phyloP scores from a whole-genome alignment of 495 filamentous ascomycete genomes.

The Penicillium alfredii region DNA sequence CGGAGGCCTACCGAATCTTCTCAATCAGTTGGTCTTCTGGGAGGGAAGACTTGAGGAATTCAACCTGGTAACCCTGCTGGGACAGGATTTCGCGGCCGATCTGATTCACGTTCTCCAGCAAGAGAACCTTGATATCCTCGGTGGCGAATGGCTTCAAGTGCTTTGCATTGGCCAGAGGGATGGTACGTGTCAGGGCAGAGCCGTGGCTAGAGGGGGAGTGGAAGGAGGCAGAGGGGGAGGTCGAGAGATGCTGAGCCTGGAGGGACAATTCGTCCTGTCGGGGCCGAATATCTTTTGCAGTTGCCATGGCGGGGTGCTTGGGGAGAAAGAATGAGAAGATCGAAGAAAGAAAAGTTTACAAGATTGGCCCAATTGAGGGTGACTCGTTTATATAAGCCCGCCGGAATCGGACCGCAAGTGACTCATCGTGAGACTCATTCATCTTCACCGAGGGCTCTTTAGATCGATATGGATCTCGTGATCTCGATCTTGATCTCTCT shows the following conservation, averaged over 20 bases:
- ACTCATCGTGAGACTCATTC: too few relatives aligned
- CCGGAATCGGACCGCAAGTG: slow-evolving; percentile 28
- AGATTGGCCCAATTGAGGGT: too few relatives aligned
- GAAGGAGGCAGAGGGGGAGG: slow-evolving; percentile 60
- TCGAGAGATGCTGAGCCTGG: slow-evolving; percentile 50
- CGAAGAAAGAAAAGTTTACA: neutral
- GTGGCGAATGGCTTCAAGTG: slow-evolving; percentile 93
- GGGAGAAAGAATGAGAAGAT: neutral
- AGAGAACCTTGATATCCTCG: slow-evolving; percentile 89
- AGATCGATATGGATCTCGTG: too few relatives aligned
- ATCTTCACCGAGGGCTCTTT: too few relatives aligned
- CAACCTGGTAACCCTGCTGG: slow-evolving; percentile 91
- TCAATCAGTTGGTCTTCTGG: slow-evolving; percentile 91
- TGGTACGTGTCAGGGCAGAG: slow-evolving; percentile 27
- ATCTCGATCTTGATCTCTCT: too few relatives aligned
- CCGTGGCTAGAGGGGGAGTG: slow-evolving; percentile 53
- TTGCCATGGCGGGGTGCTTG: slow-evolving; percentile 11
- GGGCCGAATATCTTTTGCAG: slow-evolving; percentile 30
- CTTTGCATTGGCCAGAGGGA: slow-evolving; percentile 50
- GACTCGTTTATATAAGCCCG: slow-evolving; percentile 28
- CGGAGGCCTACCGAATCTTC: slow-evolving; percentile 81
- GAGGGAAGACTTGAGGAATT: slow-evolving; percentile 80
- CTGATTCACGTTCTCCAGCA: slow-evolving; percentile 94
- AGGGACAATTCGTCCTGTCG: slow-evolving; percentile 26
- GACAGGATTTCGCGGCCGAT: slow-evolving; percentile 77